A percentile compares a stretch with the other conserved stretches of the same genome.
Conservation (phyloP, 2,329 filamentous ascomycete genomes). For the Diaporthe aspalathi region DNA sequence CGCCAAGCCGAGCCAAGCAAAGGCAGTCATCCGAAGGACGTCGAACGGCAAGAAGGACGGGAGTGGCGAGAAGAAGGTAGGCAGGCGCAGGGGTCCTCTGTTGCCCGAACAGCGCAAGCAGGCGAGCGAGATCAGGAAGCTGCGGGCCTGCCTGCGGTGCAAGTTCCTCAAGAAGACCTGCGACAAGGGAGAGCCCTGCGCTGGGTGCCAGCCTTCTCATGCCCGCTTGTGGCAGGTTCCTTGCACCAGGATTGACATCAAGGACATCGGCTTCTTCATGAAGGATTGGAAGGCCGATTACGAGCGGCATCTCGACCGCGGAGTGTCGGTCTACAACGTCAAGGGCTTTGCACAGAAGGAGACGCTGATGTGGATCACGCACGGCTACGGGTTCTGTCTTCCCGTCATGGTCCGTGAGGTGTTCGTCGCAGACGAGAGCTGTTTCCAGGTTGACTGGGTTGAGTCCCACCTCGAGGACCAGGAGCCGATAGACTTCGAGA, state of each 20-base stretch:
- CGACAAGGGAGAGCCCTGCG: conserved; percentile 96
- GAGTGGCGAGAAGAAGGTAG: conserved; percentile 88
- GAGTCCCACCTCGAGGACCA: conserved; percentile 78
- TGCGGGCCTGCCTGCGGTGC: conserved; percentile 92
- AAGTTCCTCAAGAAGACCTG: conserved; percentile 99
- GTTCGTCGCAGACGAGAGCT: conserved; percentile 89
- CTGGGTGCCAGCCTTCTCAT: conserved; percentile 94
- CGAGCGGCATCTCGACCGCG: conserved; percentile 86
- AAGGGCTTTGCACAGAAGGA: conserved; percentile 81
- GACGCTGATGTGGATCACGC: conserved; percentile 88
- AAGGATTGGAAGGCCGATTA: conserved; percentile 99
- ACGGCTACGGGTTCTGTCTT: conserved; percentile 93
- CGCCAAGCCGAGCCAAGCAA: conserved; percentile 75
- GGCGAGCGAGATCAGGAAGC: conserved; percentile 94
- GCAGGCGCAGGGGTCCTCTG: conserved; percentile 88
- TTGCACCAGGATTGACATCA: conserved; percentile 98
- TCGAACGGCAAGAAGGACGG: conserved; percentile 83
- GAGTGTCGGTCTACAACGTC: conserved; percentile 93
- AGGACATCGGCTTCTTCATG: conserved; percentile 98
- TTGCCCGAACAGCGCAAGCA: conserved; percentile 95
- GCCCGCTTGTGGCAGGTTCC: conserved; percentile 97
- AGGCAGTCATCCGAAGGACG: conserved; percentile 83
- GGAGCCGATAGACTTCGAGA: conserved; percentile 83
- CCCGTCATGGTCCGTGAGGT: conserved; percentile 95
- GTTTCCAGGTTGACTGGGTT: conserved; percentile 94